These are phyloP conservation scores for Cymbopogon flexuosus DNA, from an alignment of 202 grass and related monocot genomes.

Conservation along the genomic window DNA sequence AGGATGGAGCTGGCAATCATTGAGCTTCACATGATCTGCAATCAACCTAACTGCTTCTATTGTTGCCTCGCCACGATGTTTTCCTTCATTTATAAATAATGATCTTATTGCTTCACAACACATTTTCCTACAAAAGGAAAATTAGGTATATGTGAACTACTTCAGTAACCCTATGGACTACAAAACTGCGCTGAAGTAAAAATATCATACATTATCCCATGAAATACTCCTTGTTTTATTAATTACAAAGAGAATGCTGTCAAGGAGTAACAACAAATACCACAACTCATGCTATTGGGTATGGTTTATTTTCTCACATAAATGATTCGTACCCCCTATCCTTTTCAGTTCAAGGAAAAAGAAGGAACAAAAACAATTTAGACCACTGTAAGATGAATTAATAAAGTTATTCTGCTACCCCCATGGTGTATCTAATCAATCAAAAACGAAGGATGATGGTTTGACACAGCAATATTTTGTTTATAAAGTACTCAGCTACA, in stretches of 20 bases:
- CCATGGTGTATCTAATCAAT: neutral
- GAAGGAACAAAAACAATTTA: neutral
- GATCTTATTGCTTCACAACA: slow-evolving; percentile 74
- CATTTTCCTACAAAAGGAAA: slow-evolving; percentile 51
- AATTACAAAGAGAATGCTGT: neutral
- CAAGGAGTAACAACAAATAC: neutral
- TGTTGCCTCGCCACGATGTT: slow-evolving; percentile 90
- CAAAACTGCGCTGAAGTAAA: neutral
- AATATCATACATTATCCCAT: neutral
- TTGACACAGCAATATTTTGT: neutral
- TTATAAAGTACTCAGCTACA: neutral
- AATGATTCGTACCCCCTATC: neutral
- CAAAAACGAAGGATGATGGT: neutral
- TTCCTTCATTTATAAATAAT: slow-evolving; percentile 84
- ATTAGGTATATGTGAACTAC: slow-evolving; percentile 8
- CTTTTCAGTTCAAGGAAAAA: neutral
- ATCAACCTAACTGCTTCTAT: slow-evolving; percentile 85
- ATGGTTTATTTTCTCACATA: neutral
- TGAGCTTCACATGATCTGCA: slow-evolving; percentile 69
- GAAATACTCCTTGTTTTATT: neutral
- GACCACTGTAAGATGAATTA: neutral
- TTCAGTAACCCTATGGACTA: slow-evolving; percentile 8
- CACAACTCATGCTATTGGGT: neutral
- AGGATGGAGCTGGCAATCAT: slow-evolving; percentile 84
- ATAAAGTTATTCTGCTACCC: neutral